Evolutionary conservation across 768 basidiomycete species (phyloP), one percentile per base, ranked within the genome.

Genomic region (Daedaleopsis sinensis): DNA sequence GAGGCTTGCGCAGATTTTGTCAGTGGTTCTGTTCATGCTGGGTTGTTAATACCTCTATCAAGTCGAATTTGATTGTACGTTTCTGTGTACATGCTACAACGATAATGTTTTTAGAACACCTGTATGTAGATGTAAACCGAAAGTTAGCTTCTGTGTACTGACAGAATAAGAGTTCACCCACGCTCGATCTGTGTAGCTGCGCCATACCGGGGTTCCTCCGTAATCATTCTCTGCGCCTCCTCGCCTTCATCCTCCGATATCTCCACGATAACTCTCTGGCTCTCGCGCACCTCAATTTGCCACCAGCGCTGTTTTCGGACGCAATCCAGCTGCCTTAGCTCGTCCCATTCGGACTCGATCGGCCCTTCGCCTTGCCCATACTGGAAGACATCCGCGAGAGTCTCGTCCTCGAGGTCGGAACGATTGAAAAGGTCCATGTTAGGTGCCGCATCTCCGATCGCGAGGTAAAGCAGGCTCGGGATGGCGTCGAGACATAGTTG

Each of bases 221-320:
- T n/a, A 32, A 54, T 23, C 37, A 39, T 1, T 19, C 23, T 13
- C 39, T 51, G 57, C 38, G 42, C 50, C 38, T 9, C 39, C 9
- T 59, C 52, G 36, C 58, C 52, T 24, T 53, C 58, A 18, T 47
- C n/a, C 21, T 21, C n/a, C n/a, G 58, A 47, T 44, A 59, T 54
- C 12, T 19, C 18, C 52, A 47, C 42, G 3, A 59, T 21, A 4
- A 15, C 36, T 19, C 58, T 43, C 44, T 44, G 52, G 5, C 19
- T 35, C 5, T 43, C 19, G 5, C 46, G 23, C n/a, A 39, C 58
- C 21, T 27, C 52, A 2, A 59, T 13, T 15, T 46, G 43, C 58
- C 58, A 59, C 44, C 52, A 59, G 21, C 6, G 19, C 12, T 27
- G 23, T 10, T 27, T 52, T 24, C 39, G 7, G 18, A 58, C 21